Conservation (phyloP, 2,329 filamentous ascomycete genomes). For the Aschersonia sp. region DNA sequence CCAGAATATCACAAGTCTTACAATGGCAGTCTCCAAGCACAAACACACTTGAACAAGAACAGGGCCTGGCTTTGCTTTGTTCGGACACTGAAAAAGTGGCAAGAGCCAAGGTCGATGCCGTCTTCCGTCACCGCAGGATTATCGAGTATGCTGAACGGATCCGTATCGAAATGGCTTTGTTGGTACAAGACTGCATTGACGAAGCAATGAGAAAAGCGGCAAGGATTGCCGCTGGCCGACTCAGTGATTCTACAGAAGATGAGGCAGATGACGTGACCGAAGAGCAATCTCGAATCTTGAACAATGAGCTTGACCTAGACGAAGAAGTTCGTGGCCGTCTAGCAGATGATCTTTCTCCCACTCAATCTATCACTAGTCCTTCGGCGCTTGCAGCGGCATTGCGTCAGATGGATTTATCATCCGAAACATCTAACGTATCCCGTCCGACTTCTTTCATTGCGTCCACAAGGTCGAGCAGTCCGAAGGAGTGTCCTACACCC, state of each 20-base stretch:
- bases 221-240: conserved; percentile 68
- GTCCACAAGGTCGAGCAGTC: conserved; percentile 79
- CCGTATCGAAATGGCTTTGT: conserved; percentile 77
- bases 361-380: conserved; percentile 18
- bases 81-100: conserved; percentile 77
- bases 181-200: conserved; percentile 92
- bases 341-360: conserved; percentile 2
- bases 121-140: conserved; percentile 80
- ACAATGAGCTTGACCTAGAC: conserved; percentile 4
- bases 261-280: conserved; percentile 26
- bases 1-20: conserved; percentile 80
- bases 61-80: conserved; percentile 76
- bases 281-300: conserved; percentile 4
- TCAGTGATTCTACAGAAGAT: conserved; percentile 61
- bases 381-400: conserved; percentile 43
- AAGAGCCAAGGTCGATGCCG: conserved; percentile 80
- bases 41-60: conserved; percentile 84
- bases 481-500: conserved; percentile 79
- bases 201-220: conserved; percentile 83
- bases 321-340: conserved; percentile 6
- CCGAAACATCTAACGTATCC: conserved; percentile 17
- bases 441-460: conserved; percentile 40
- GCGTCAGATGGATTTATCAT: conserved; percentile 20
- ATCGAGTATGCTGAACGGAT: conserved; percentile 95
- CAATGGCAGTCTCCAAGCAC: conserved; percentile 94